phyloP scores from a whole-genome alignment of 306 rosid species.

The Prunus armeniaca region DNA sequence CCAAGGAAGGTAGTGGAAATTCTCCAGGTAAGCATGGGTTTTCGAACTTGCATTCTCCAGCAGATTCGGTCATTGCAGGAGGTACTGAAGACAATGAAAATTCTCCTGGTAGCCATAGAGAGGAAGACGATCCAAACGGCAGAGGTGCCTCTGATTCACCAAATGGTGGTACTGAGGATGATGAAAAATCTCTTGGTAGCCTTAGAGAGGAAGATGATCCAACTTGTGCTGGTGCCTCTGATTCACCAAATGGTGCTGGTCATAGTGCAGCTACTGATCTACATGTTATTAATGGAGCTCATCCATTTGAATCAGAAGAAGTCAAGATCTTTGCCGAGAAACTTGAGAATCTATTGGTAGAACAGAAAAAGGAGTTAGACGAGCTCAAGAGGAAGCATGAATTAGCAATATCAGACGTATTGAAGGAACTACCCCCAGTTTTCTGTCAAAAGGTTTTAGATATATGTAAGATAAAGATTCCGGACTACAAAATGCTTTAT shows the following conservation, averaged over 20 bases:
- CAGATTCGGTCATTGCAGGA: constrained; percentile 17
- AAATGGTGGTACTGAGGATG: constrained; percentile 13
- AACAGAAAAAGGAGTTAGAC: constrained; percentile 56
- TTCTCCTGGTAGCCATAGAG: constrained; percentile 9
- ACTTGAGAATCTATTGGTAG: constrained; percentile 47
- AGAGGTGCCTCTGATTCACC: constrained; percentile 23
- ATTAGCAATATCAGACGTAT: constrained; percentile 45
- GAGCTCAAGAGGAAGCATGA: constrained; percentile 67
- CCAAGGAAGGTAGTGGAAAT: constrained; percentile 51
- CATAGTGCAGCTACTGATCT: constrained; percentile 22
- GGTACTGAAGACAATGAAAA: constrained; percentile 21
- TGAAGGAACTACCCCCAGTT: constrained; percentile 50
- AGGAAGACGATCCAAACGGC: constrained; percentile 19
- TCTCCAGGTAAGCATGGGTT: constrained; percentile 46
- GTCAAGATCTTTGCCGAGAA: constrained; percentile 30
- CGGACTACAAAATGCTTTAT: constrained; percentile 21
- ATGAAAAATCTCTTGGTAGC: constrained; percentile 6
- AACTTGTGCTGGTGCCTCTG: constrained; percentile 23
- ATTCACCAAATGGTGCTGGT: constrained; percentile 19
- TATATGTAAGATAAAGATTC: constrained; percentile 40
- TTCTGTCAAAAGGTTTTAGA: constrained; percentile 45
- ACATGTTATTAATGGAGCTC: constrained; percentile 22
- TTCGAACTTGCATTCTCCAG: constrained; percentile 43
- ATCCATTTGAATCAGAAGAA: constrained; percentile 31
- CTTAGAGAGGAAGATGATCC: constrained; percentile 8